Conservation (phyloP, 1,139 yeast genomes). For the Yamadazyma kanchanaburiensis region DNA sequence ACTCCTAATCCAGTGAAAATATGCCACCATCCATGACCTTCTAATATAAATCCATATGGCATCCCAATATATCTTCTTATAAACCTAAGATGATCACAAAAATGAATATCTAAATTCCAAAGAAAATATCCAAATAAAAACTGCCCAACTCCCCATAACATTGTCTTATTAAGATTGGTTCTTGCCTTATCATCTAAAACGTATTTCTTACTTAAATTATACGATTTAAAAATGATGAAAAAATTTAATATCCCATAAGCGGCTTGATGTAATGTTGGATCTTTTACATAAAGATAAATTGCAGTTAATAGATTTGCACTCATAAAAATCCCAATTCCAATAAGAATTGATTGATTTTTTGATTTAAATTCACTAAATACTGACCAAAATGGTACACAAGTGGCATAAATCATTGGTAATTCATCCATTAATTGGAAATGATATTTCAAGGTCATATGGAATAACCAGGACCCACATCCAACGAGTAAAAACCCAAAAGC, state of each 20-base stretch:
- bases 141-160: constrained; percentile 58
- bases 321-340: constrained; percentile 55
- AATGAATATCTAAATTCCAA: constrained; percentile 85
- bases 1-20: constrained; percentile 76
- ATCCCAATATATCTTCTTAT: constrained; percentile 69
- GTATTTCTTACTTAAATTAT: constrained; percentile 44
- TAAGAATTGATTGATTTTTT: constrained; percentile 32
- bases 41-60: constrained; percentile 85
- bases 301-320: constrained; percentile 56
- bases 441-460: constrained; percentile 91
- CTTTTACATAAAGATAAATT: constrained; percentile 60
- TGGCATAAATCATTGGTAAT: constrained; percentile 96
- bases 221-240: constrained; percentile 57
- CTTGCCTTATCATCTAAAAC: constrained; percentile 49
- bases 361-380: constrained; percentile 66
- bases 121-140: constrained; percentile 72
- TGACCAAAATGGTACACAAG: constrained; percentile 92
- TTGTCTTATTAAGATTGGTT: constrained; percentile 47
- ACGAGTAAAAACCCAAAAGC: constrained; percentile 81
- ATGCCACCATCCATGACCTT: constrained; percentile 99
- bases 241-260: constrained; percentile 68
- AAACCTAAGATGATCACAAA: constrained; percentile 62
- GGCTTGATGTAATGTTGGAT: constrained; percentile 87
- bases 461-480: constrained; percentile 91
- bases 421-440: constrained; percentile 91